These are phyloP conservation scores for Diaporthe velutina DNA, from an alignment of 2,329 filamentous ascomycete genomes.

Conservation along the genomic window DNA sequence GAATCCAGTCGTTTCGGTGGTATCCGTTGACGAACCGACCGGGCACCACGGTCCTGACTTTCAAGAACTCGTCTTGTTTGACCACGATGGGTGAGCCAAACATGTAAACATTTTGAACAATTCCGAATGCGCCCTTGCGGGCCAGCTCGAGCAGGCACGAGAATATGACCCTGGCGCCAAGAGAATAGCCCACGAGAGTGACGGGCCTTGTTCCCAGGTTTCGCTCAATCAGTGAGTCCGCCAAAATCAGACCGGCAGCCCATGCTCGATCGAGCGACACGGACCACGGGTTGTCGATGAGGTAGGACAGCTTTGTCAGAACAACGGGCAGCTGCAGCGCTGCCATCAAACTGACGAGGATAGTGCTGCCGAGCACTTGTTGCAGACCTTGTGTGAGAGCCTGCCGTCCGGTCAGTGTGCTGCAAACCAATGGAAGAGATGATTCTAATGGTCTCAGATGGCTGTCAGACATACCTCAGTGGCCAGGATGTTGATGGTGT, in stretches of 20 bases:
- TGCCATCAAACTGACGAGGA: slow-evolving; percentile 90
- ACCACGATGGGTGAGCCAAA: slow-evolving; percentile 94
- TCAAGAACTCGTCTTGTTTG: slow-evolving; percentile 89
- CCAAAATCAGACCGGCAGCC: slow-evolving; percentile 89
- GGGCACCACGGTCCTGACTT: slow-evolving; percentile 83
- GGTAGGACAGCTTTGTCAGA: slow-evolving; percentile 91
- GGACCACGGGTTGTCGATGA: slow-evolving; percentile 98
- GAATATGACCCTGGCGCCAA: slow-evolving; percentile 93
- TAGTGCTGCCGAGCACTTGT: slow-evolving; percentile 91
- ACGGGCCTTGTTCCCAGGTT: slow-evolving; percentile 92
- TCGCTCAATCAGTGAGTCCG: slow-evolving; percentile 91
- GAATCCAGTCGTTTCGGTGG: slow-evolving; percentile 95
- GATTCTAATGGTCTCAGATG: slow-evolving; percentile 42
- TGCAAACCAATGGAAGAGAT: background rate
- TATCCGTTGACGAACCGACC: slow-evolving; percentile 97
- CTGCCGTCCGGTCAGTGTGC: slow-evolving; percentile 58
- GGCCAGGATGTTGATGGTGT: slow-evolving; percentile 97
- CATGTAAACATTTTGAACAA: slow-evolving; percentile 95
- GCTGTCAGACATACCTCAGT: slow-evolving; percentile 80
- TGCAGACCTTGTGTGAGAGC: slow-evolving; percentile 96
- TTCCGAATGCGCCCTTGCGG: slow-evolving; percentile 83
- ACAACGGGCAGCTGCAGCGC: slow-evolving; percentile 93
- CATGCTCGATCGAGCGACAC: slow-evolving; percentile 95
- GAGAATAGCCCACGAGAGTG: slow-evolving; percentile 93
- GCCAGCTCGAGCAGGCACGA: slow-evolving; percentile 90